These are phyloP conservation scores for Kentomonas sorsogonicus DNA, from an alignment of 208 protist genomes.

Conservation along the genomic window DNA sequence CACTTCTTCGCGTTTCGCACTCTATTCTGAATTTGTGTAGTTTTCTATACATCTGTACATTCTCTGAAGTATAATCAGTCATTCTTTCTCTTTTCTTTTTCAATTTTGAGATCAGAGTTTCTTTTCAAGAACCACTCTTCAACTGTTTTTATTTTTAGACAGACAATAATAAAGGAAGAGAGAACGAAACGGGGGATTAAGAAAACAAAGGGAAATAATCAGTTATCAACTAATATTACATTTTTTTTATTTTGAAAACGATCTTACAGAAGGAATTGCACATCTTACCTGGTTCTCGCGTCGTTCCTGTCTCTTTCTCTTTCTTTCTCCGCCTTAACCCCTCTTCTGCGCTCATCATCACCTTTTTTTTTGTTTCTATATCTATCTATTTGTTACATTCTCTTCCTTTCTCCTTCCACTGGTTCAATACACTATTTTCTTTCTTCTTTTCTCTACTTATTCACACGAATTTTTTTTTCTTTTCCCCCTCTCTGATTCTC, in stretches of 20 bases:
- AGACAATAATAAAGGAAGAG: neutral
- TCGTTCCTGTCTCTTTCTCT: conserved; percentile 7
- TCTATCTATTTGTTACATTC: conserved; percentile 1
- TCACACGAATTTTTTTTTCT: neutral
- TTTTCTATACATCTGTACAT: too few relatives aligned
- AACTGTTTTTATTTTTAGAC: neutral
- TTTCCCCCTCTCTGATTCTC: neutral
- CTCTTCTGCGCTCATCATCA: neutral
- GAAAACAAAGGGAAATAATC: neutral
- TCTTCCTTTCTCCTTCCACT: conserved; percentile 3
- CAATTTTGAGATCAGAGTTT: too few relatives aligned
- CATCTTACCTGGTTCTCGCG: neutral
- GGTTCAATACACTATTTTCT: neutral
- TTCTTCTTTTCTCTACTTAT: conserved; percentile 7
- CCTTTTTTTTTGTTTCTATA: conserved; percentile 12
- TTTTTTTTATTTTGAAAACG: conserved; percentile 1
- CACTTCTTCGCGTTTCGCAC: too few relatives aligned
- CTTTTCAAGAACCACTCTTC: too few relatives aligned
- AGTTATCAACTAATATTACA: neutral
- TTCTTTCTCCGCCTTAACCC: neutral
- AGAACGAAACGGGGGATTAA: neutral
- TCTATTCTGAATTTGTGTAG: too few relatives aligned
- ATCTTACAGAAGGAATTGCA: neutral
- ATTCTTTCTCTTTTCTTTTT: too few relatives aligned
- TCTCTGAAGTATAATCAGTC: too few relatives aligned